Evolutionary conservation across 768 basidiomycete species (phyloP).

Genomic region (Mycena rebaudengoi): DNA sequence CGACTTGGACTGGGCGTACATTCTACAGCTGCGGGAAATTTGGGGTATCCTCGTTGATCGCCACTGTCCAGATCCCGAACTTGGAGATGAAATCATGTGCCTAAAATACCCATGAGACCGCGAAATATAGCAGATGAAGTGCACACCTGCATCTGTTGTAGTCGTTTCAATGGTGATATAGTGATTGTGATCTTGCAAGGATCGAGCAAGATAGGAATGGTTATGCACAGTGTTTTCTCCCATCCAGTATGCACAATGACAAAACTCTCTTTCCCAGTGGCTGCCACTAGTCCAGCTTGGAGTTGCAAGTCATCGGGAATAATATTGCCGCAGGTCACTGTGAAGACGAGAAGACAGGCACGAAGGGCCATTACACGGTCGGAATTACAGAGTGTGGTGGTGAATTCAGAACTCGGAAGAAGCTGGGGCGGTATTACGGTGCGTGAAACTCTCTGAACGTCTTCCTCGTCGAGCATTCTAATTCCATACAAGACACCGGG

Average conservation of each 20-base stretch:
- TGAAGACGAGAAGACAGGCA: neutral
- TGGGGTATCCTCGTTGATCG: constrained; percentile 1
- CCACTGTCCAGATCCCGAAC: neutral
- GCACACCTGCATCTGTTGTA: neutral
- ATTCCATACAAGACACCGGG: neutral
- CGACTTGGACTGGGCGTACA: neutral
- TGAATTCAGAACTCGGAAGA: neutral
- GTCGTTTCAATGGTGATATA: neutral
- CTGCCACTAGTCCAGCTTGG: neutral
- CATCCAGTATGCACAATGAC: neutral
- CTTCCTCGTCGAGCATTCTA: neutral
- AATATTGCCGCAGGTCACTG: neutral
- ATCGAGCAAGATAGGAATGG: neutral
- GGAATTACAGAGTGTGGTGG: neutral
- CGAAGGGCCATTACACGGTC: neutral
- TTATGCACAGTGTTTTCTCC: constrained; percentile 5
- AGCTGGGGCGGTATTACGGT: neutral
- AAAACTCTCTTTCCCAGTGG: neutral
- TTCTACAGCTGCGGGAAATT: neutral
- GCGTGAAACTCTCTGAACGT: neutral
- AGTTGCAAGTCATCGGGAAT: neutral
- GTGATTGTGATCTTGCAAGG: neutral
- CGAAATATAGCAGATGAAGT: neutral
- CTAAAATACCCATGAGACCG: neutral
- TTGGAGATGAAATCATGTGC: neutral